Evolutionary conservation across 192 early-diverging fungal species (phyloP), one percentile per base, ranked within the genome.

Genomic region (Mortierella claussenii): DNA sequence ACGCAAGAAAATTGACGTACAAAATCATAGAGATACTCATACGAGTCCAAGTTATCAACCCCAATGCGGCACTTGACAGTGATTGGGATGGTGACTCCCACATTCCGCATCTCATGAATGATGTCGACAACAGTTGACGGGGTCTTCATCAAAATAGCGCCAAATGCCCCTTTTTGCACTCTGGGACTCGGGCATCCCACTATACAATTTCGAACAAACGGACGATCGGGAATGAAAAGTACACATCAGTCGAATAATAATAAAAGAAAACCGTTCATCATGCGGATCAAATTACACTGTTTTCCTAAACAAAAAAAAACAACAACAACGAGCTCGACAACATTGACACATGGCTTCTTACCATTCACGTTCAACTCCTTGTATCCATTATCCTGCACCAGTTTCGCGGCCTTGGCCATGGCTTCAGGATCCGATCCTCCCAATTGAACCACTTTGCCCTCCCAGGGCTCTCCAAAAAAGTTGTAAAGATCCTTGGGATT

Each of bases 31-130:
- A 93, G 49, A 43, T 88, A 87, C 51, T 88, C 89, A 34, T 84
- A 78, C 9, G 87, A 85, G 53, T 90, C 91, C 33, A 84, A 65
- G 12, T 89, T 67, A 59, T 93, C 91, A n/a, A 93, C 81, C 7
- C 91, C 91, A n/a, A 88, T 87, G 15, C 91, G 82, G 68, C 90
- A 91, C 78, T 93, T 93, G 48, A 93, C 84, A 37, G 88, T 91
- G 33, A 93, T 79, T 12, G 84, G 82, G 23, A 88, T 79, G 3
- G 57, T 74, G 1, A 75, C 66, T 7, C 80, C 79, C 3, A 52
- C 28, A 10, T 64, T 68, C 12, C 56, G n/a, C 83, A 93, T 89
- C 10, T 82, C 86, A 6, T 68, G 66, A 21, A 90, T 82, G 3
- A 91, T 88, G 15, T 81, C 68, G 8, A 87, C 88, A 0, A 89